Percentiles rank a stretch among this genome's conserved stretches.
These are phyloP conservation scores for Suhomyces kunorum DNA, from an alignment of 1,139 yeast genomes.

Conservation along the genomic window DNA sequence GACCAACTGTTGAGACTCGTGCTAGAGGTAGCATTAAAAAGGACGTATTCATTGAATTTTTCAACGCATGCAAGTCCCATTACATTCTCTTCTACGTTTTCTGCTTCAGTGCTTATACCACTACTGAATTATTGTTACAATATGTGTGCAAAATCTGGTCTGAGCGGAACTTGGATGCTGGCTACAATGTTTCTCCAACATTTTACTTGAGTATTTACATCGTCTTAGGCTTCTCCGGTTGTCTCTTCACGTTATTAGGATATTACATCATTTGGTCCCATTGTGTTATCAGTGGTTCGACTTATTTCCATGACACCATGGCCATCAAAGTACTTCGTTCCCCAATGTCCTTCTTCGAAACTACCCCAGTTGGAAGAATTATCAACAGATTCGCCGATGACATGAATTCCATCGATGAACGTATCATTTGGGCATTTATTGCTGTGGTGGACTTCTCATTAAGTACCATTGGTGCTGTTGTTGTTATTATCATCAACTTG, in stretches of 20 bases:
- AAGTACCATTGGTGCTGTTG: slow-evolving; percentile 27
- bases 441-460: slow-evolving; percentile 26
- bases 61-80: slow-evolving; percentile 29
- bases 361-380: slow-evolving; percentile 34
- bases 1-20: slow-evolving; percentile 23
- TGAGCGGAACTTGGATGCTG: slow-evolving; percentile 25
- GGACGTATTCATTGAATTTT: slow-evolving; percentile 26
- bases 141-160: slow-evolving; percentile 31
- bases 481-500: slow-evolving; percentile 32
- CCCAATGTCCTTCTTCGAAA: slow-evolving; percentile 38
- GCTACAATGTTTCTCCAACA: slow-evolving; percentile 22
- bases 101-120: slow-evolving; percentile 20
- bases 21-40: slow-evolving; percentile 28
- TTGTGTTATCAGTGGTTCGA: slow-evolving; percentile 29
- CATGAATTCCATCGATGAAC: slow-evolving; percentile 35
- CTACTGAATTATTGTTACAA: slow-evolving; percentile 23
- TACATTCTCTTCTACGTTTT: slow-evolving; percentile 24
- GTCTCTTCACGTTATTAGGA: slow-evolving; percentile 25
- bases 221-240: slow-evolving; percentile 24
- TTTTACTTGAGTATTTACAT: slow-evolving; percentile 26
- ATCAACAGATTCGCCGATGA: slow-evolving; percentile 35
- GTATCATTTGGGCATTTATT: slow-evolving; percentile 35
- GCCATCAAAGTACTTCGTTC: slow-evolving; percentile 27
- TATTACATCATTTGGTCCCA: slow-evolving; percentile 30
- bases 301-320: slow-evolving; percentile 29